These are phyloP conservation scores for Nadsonia starkeyi-henricii DNA, from an alignment of 1,139 yeast genomes.

Conservation along the genomic window DNA sequence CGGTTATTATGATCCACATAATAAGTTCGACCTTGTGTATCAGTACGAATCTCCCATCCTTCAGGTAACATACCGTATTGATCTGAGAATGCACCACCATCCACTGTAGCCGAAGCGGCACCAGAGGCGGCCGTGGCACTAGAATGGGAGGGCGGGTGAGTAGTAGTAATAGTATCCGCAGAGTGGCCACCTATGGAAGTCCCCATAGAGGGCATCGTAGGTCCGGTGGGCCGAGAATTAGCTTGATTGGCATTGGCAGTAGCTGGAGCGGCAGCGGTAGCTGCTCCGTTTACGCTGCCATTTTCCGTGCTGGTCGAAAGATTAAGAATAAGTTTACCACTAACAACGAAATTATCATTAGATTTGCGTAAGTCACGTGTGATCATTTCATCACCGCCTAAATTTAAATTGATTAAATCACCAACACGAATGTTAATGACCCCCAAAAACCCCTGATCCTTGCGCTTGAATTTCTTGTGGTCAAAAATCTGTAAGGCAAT, in stretches of 20 bases:
- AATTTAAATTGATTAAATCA: constrained; percentile 67
- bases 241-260: constrained; percentile 10
- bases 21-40: constrained; percentile 91
- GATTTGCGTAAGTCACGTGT: constrained; percentile 87
- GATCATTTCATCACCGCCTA: constrained; percentile 58
- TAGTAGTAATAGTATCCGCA: constrained; percentile 8
- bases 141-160: constrained; percentile 7
- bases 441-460: constrained; percentile 97
- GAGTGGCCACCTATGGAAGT: constrained; percentile 5
- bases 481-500: constrained; percentile 91
- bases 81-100: constrained; percentile 53
- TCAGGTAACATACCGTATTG: constrained; percentile 93
- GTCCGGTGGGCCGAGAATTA: constrained; percentile 13
- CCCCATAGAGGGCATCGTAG: constrained; percentile 8
- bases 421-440: constrained; percentile 86
- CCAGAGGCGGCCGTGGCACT: constrained; percentile 8
- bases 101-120: constrained; percentile 10
- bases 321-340: constrained; percentile 71
- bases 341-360: constrained; percentile 80
- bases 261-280: constrained; percentile 13
- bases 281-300: constrained; percentile 26
- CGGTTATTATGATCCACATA: constrained; percentile 96
- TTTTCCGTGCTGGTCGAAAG: constrained; percentile 45
- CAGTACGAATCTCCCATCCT: constrained; percentile 98
- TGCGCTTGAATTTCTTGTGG: constrained; percentile 92